Evolutionary conservation across 495 filamentous ascomycete species (phyloP).

Genomic region (Podospora pseudocomata): DNA sequence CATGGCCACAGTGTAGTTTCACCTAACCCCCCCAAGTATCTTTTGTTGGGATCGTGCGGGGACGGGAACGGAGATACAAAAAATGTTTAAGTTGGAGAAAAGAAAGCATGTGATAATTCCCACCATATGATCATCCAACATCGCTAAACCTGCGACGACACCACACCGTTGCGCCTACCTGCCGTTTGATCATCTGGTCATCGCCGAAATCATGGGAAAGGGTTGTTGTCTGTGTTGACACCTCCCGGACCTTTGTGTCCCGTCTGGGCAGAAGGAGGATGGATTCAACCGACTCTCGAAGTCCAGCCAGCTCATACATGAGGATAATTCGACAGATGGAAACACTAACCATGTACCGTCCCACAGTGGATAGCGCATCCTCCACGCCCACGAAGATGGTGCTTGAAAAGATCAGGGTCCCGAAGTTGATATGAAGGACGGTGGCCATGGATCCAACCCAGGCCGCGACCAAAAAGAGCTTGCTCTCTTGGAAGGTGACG

Average conservation of each 20-base stretch:
- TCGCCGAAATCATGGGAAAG: too few species aligned
- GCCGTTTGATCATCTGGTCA: too few species aligned
- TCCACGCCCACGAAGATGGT: neutral
- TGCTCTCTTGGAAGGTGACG: constrained; percentile 1
- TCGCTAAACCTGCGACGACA: neutral
- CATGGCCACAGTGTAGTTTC: neutral
- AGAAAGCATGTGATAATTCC: neutral
- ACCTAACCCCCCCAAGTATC: neutral
- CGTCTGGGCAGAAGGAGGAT: too few species aligned
- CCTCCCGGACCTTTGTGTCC: too few species aligned
- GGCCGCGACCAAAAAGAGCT: neutral
- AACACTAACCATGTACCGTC: neutral
- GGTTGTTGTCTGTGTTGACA: too few species aligned
- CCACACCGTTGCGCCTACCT: neutral
- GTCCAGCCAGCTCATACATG: neutral
- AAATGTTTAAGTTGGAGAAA: neutral
- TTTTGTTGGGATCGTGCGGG: neutral
- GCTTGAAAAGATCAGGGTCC: neutral
- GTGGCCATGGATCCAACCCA: neutral
- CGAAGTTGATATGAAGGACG: neutral
- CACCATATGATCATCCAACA: neutral
- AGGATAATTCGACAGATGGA: neutral
- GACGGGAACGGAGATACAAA: neutral
- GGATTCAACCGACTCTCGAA: neutral
- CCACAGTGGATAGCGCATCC: neutral